Conservation (phyloP, 2,329 filamentous ascomycete genomes). For the Magnaporthiopsis rhizophila region DNA sequence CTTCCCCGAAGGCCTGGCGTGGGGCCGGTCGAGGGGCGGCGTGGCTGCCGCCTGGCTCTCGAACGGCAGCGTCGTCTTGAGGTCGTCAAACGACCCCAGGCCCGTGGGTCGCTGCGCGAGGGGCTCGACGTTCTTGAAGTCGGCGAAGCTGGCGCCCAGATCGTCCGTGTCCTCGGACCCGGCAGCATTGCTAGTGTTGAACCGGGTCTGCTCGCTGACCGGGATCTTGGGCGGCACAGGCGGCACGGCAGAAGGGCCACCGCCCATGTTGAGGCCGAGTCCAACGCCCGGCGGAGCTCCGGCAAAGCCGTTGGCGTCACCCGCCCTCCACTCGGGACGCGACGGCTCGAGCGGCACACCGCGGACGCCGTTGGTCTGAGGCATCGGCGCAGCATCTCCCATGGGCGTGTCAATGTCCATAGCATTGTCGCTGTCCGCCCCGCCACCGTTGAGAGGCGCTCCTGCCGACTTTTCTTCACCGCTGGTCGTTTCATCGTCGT, state of each 20-base stretch:
- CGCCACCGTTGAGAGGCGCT: conserved; percentile 20
- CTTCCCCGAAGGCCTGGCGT: conserved; percentile 7
- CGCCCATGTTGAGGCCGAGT: conserved; percentile 6
- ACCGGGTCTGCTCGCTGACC: conserved; percentile 7
- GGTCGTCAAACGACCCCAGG: conserved; percentile 44
- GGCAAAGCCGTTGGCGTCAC: conserved; percentile 28
- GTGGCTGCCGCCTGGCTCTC: conserved; percentile 40
- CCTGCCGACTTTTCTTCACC: conserved; percentile 28
- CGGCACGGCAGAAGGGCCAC: conserved; percentile 4
- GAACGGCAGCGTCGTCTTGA: conserved; percentile 50
- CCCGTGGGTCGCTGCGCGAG: conserved; percentile 39
- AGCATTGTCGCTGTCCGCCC: conserved; percentile 43
- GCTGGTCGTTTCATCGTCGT: conserved; percentile 35
- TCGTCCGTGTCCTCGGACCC: conserved; percentile 51
- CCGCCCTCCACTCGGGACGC: conserved; percentile 51
- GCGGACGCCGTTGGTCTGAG: conserved; percentile 28
- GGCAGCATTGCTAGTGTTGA: conserved; percentile 26
- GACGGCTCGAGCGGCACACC: conserved; percentile 52
- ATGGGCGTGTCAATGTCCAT: conserved; percentile 58
- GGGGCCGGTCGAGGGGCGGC: conserved; percentile 18
- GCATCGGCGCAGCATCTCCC: conserved; percentile 18
- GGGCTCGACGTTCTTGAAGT: conserved; percentile 49
- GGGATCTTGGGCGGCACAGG: conserved; percentile 9
- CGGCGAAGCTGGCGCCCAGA: conserved; percentile 44
- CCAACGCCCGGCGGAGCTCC: conserved; percentile 13